Evolutionary conservation across 1,284 basidiomycete species (phyloP).

Genomic region (Pseudozyma pruni): DNA sequence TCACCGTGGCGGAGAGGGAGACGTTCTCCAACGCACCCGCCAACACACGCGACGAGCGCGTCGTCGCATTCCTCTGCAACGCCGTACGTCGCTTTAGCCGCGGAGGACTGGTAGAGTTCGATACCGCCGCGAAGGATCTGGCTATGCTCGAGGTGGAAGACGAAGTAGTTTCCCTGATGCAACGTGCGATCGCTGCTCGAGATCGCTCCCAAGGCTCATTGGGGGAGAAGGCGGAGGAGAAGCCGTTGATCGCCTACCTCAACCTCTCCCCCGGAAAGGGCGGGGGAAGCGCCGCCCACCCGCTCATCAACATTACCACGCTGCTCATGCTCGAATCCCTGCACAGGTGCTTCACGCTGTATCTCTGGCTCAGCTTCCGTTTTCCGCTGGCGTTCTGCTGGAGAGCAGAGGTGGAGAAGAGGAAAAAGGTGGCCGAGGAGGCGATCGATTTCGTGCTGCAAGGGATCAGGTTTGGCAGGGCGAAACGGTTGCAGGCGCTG

Average conservation of each 20-base stretch:
- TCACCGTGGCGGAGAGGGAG: conserved; percentile 73
- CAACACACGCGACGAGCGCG: conserved; percentile 70
- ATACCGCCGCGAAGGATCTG: conserved; percentile 66
- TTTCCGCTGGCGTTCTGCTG: conserved; percentile 79
- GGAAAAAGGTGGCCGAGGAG: conserved; percentile 78
- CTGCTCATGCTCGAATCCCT: conserved; percentile 78
- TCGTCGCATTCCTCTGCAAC: conserved; percentile 67
- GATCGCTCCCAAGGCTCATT: background rate
- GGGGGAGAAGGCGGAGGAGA: conserved; percentile 1
- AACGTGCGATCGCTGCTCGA: conserved; percentile 19
- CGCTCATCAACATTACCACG: conserved; percentile 58
- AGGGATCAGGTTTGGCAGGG: conserved; percentile 63
- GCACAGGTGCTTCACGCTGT: conserved; percentile 83
- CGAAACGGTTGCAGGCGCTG: conserved; percentile 45
- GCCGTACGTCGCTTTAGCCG: conserved; percentile 69
- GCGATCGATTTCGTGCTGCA: conserved; percentile 73
- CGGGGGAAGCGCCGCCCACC: conserved; percentile 17
- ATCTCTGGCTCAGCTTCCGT: conserved; percentile 88
- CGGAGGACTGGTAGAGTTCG: conserved; percentile 68
- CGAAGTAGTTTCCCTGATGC: conserved; percentile 17
- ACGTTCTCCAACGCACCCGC: conserved; percentile 71
- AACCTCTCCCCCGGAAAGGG: conserved; percentile 7
- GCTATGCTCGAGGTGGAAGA: conserved; percentile 69
- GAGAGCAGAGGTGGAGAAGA: conserved; percentile 71
- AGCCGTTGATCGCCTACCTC: conserved; percentile 33